These are phyloP conservation scores for Vararia minispora DNA, from an alignment of 768 basidiomycete genomes.

Conservation along the genomic window DNA sequence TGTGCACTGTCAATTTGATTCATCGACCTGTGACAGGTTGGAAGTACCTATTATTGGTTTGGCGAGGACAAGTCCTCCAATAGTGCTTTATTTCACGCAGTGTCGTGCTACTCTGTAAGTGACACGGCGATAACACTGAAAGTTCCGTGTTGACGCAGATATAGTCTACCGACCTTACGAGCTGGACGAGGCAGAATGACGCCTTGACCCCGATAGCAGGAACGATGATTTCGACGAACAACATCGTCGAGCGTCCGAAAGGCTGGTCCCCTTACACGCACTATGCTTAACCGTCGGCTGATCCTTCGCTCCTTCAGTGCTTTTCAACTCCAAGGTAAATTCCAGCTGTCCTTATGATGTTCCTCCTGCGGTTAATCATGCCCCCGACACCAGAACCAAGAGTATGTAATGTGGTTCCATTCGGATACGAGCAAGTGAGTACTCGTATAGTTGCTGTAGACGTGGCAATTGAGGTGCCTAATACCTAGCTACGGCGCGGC, in stretches of 20 bases:
- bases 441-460: neutral
- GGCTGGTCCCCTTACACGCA: conserved; percentile 24
- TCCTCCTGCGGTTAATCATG: no score
- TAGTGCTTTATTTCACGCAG: conserved; percentile 42
- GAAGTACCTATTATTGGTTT: conserved; percentile 47
- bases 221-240: conserved; percentile 44
- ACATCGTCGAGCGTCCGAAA: conserved; percentile 56
- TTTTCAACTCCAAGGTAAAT: conserved; percentile 40
- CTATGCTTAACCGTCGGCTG: neutral
- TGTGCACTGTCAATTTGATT: neutral
- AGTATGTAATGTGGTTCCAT: conserved; percentile 69
- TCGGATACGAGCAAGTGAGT: conserved; percentile 48
- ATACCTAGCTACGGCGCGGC: conserved; percentile 53
- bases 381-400: conserved; percentile 32
- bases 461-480: neutral
- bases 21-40: conserved; percentile 25
- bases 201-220: conserved; percentile 42
- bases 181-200: conserved; percentile 48
- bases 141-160: neutral
- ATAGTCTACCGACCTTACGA: conserved; percentile 38
- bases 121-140: neutral
- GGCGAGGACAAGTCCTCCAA: conserved; percentile 54
- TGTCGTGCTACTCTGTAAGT: conserved; percentile 44
- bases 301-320: conserved; percentile 22
- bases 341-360: neutral